phyloP scores from a whole-genome alignment of 306 rosid species.

The Lathyrus aphaca region DNA sequence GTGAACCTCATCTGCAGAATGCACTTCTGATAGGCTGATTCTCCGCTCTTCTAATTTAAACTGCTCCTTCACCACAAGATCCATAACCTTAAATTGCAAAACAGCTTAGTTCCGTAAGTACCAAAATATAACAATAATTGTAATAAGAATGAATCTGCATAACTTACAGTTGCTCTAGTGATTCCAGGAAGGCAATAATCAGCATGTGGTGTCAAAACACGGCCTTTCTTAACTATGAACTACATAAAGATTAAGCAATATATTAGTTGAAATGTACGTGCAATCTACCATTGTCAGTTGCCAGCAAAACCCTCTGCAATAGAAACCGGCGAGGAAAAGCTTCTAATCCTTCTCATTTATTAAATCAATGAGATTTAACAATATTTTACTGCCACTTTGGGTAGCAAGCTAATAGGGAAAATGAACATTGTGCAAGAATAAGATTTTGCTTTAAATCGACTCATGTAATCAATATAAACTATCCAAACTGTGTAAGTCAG shows the following conservation, averaged over 20 bases:
- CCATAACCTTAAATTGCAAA: constrained; percentile 63
- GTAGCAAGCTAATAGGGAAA: not conserved
- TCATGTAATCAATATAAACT: not conserved
- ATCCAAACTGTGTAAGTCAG: not conserved
- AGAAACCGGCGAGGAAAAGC: constrained; percentile 1
- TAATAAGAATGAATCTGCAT: not conserved
- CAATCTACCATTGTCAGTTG: constrained; percentile 21
- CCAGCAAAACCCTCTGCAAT: not conserved
- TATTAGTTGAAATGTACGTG: constrained; percentile 28
- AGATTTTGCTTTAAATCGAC: constrained; percentile 19
- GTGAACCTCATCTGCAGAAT: constrained; percentile 83
- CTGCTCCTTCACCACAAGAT: constrained; percentile 73
- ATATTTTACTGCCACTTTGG: too few species aligned
- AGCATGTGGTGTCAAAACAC: constrained; percentile 80
- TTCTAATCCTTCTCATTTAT: not conserved
- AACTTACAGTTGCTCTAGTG: constrained; percentile 79
- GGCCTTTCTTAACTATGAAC: constrained; percentile 81
- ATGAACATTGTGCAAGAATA: constrained; percentile 5
- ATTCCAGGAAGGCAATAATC: constrained; percentile 92
- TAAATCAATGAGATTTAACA: too few species aligned
- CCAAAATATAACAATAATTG: constrained; percentile 22
- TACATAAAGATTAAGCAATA: constrained; percentile 40
- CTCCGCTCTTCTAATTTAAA: constrained; percentile 71
- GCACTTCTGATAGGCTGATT: constrained; percentile 82
- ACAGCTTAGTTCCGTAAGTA: constrained; percentile 22